phyloP scores from a whole-genome alignment of 2,329 filamentous ascomycete genomes.

The Venturia effusa region DNA sequence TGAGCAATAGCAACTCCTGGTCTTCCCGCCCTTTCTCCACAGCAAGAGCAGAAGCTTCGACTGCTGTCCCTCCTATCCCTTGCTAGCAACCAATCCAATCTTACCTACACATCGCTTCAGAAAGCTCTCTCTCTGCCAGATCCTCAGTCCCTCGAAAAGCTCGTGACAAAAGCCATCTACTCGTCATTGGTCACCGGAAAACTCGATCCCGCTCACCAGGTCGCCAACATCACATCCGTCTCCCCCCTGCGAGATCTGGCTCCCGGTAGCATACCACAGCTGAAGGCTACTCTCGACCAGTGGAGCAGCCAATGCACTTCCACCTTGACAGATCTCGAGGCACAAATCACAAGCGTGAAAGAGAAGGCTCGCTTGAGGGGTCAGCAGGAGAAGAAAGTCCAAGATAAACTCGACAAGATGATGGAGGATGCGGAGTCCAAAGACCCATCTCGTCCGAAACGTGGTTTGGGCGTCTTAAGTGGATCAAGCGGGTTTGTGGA shows the following conservation, averaged over 20 bases:
- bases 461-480: not conserved
- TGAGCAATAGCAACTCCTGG: constrained; percentile 16
- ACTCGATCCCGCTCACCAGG: constrained; percentile 65
- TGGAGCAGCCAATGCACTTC: constrained; percentile 73
- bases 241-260: constrained; percentile 78
- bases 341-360: constrained; percentile 59
- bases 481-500: not conserved
- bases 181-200: constrained; percentile 70
- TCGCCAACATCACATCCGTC: constrained; percentile 68
- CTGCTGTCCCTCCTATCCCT: constrained; percentile 83
- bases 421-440: constrained; percentile 1
- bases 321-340: constrained; percentile 65
- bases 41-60: constrained; percentile 74
- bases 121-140: constrained; percentile 54
- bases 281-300: constrained; percentile 56
- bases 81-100: constrained; percentile 45
- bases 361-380: constrained; percentile 20
- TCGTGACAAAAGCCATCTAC: constrained; percentile 83
- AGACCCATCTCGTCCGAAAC: not conserved
- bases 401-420: constrained; percentile 6
- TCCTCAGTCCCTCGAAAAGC: constrained; percentile 64
- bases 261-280: constrained; percentile 57
- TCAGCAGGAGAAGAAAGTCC: not conserved
- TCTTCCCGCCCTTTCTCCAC: constrained; percentile 61
- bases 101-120: constrained; percentile 65